A percentile compares a stretch with the other conserved stretches of the same genome.
These are phyloP conservation scores for Penicillium sp. DNA, from an alignment of 2,329 filamentous ascomycete species.

Conservation along the genomic window DNA sequence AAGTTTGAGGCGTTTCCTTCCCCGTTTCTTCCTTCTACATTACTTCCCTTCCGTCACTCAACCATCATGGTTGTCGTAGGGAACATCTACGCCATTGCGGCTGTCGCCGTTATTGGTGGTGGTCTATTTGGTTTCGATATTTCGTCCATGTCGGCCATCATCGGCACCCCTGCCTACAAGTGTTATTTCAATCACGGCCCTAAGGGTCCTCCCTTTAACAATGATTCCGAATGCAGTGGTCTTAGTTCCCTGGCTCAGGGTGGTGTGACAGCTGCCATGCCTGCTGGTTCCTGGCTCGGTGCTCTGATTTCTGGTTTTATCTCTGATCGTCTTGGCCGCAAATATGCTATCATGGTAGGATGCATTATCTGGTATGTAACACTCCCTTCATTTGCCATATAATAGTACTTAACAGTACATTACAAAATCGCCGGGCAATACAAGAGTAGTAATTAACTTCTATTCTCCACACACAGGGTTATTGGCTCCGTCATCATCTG, in stretches of 20 bases:
- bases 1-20: background rate
- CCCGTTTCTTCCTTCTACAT: background rate
- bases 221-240: background rate
- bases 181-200: conserved; percentile 8
- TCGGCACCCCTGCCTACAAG: background rate
- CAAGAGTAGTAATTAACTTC: background rate
- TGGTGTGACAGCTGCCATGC: conserved; percentile 44
- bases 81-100: conserved; percentile 63
- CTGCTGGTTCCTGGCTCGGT: conserved; percentile 43
- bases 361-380: conserved; percentile 10
- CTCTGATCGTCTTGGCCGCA: conserved; percentile 47
- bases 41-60: background rate
- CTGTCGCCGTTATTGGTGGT: conserved; percentile 52
- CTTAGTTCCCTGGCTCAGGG: conserved; percentile 29
- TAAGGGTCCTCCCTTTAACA: conserved; percentile 5
- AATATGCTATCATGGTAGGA: conserved; percentile 53
- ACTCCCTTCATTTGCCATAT: background rate
- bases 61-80: conserved; percentile 25
- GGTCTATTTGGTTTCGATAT: conserved; percentile 41
- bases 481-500: conserved; percentile 10
- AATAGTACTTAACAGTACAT: background rate
- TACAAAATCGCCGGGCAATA: background rate
- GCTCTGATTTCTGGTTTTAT: conserved; percentile 57
- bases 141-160: conserved; percentile 40
- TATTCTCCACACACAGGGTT: background rate